These are phyloP conservation scores for Suillus weaverae DNA, from an alignment of 768 basidiomycete genomes.

Conservation along the genomic window DNA sequence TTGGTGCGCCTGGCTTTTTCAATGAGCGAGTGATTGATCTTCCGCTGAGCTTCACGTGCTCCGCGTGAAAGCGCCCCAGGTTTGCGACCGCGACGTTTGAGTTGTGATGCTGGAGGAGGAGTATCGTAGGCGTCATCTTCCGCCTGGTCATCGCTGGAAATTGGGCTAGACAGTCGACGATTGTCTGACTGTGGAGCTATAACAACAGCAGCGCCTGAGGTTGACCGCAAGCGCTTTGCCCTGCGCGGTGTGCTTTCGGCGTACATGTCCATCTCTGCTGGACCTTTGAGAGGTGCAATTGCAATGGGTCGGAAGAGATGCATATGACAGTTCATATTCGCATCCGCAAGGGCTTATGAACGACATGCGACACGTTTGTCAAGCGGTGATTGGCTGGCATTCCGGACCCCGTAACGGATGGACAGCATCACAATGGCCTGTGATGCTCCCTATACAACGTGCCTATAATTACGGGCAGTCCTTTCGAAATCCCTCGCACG, in stretches of 20 bases:
- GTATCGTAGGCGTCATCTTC: slow-evolving; percentile 30
- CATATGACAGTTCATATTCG: slow-evolving; percentile 10
- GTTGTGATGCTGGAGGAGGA: slow-evolving; percentile 23
- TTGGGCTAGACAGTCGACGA: slow-evolving; percentile 7
- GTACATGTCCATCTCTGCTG: slow-evolving; percentile 31
- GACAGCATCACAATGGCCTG: neutral
- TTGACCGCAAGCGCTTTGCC: slow-evolving; percentile 41
- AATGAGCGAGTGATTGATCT: slow-evolving; percentile 93
- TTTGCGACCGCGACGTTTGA: slow-evolving; percentile 70
- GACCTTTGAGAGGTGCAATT: slow-evolving; percentile 14
- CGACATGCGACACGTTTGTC: slow-evolving; percentile 7
- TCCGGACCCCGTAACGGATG: neutral
- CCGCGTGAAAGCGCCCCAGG: slow-evolving; percentile 71
- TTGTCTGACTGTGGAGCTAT: slow-evolving; percentile 2
- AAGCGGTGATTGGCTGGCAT: slow-evolving; percentile 3
- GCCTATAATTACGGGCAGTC: slow-evolving; percentile 8
- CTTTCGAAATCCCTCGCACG: slow-evolving; percentile 11
- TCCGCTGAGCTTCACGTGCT: slow-evolving; percentile 83
- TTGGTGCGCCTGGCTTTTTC: slow-evolving; percentile 93
- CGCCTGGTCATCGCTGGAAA: slow-evolving; percentile 21
- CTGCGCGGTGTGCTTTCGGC: slow-evolving; percentile 42
- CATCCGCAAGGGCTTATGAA: slow-evolving; percentile 4
- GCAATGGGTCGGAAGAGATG: slow-evolving; percentile 27
- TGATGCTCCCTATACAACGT: slow-evolving; percentile 13
- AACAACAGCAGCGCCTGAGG: slow-evolving; percentile 15